phyloP scores from a whole-genome alignment of 352 stramenopile genomes.

The Phytophthora brassicae region DNA sequence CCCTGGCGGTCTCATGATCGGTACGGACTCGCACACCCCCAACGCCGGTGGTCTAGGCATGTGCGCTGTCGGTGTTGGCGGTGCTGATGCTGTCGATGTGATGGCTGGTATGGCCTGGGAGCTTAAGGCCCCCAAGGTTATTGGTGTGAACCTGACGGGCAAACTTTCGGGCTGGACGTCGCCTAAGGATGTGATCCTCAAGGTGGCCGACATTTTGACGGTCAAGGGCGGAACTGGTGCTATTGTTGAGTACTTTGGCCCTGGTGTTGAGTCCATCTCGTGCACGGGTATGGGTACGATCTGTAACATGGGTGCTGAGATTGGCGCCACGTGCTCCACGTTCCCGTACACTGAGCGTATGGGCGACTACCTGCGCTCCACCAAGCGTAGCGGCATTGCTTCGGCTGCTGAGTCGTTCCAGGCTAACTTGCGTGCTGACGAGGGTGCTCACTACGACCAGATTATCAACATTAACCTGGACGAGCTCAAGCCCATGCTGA shows the following conservation, averaged over 20 bases:
- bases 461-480: slow-evolving; percentile 94
- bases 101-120: slow-evolving; percentile 95
- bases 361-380: slow-evolving; percentile 91
- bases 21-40: slow-evolving; percentile 93
- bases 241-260: slow-evolving; percentile 94
- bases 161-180: slow-evolving; percentile 93
- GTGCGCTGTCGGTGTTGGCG: slow-evolving; percentile 92
- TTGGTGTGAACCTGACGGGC: slow-evolving; percentile 93
- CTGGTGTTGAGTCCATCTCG: slow-evolving; percentile 92
- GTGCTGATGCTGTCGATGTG: slow-evolving; percentile 92
- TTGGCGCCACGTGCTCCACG: slow-evolving; percentile 92
- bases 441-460: slow-evolving; percentile 92
- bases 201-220: slow-evolving; percentile 93
- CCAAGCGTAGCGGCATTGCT: slow-evolving; percentile 87
- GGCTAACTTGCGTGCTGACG: slow-evolving; percentile 87
- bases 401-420: slow-evolving; percentile 87
- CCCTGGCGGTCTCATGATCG: slow-evolving; percentile 94
- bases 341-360: slow-evolving; percentile 94
- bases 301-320: slow-evolving; percentile 96
- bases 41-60: slow-evolving; percentile 93
- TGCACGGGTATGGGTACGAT: slow-evolving; percentile 95
- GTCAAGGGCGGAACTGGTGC: slow-evolving; percentile 93
- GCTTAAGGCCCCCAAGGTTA: slow-evolving; percentile 95
- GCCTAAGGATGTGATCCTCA: slow-evolving; percentile 94
- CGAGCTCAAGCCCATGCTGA: slow-evolving; percentile 89